Evolutionary conservation across 768 basidiomycete species (phyloP).

Genomic region (Kwoniella sp.): DNA sequence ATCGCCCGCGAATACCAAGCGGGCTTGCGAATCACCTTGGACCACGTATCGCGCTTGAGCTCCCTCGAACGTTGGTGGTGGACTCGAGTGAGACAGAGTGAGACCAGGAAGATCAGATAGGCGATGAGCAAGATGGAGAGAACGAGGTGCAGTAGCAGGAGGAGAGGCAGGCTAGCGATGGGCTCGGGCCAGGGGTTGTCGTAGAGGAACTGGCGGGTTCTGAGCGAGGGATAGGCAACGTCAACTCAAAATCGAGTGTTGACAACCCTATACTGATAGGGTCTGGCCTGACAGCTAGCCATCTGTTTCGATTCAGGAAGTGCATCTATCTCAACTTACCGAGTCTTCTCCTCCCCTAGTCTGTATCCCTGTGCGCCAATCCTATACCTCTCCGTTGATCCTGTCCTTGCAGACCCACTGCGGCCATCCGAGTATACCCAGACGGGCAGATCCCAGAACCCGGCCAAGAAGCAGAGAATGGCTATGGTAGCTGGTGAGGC

Average conservation of each 20-base stretch:
- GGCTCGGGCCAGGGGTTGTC: constrained; percentile 22
- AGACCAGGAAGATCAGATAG: constrained; percentile 19
- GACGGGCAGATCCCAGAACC: constrained; percentile 21
- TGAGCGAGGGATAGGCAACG: too few relatives aligned
- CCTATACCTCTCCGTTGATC: constrained; percentile 5
- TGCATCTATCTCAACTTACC: too few relatives aligned
- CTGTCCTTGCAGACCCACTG: not conserved
- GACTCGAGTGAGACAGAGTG: not conserved
- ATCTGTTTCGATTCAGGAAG: too few relatives aligned
- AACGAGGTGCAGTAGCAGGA: constrained; percentile 37
- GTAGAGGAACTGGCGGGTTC: constrained; percentile 15
- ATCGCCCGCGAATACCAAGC: constrained; percentile 10
- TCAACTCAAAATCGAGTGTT: too few relatives aligned
- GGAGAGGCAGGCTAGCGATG: constrained; percentile 23
- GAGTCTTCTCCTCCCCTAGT: constrained; percentile 15
- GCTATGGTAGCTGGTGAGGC: constrained; percentile 16
- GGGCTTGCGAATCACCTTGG: constrained; percentile 1
- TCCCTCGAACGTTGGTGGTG: not conserved
- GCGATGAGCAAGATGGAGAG: constrained; percentile 30
- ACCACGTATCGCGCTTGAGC: constrained; percentile 6
- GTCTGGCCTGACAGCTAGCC: too few relatives aligned
- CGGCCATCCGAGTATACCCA: constrained; percentile 9
- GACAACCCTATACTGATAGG: too few relatives aligned
- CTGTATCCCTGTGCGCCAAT: constrained; percentile 35
- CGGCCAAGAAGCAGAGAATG: constrained; percentile 22